Base-by-base conservation (phyloP, 768 basidiomycete species). In the Leccinum variicolor region DNA sequence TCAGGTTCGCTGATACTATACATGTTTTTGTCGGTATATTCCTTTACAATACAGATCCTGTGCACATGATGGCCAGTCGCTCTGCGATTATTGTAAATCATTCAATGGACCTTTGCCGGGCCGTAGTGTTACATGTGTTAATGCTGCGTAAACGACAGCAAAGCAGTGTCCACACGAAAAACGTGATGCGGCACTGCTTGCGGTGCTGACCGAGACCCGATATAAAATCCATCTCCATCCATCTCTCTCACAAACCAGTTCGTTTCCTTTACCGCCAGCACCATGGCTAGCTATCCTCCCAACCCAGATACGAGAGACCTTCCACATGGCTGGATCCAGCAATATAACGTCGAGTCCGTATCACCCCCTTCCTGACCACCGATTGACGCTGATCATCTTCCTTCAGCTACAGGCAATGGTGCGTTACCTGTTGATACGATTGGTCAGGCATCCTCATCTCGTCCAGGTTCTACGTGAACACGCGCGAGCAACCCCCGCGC, bases 381-480 rank as follows among this genome's bases (percentile, higher is more conserved):
- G 66, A 70, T 67, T 54, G 50, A 54, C 55, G 8, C 64, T 69
- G 58, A 76, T 68, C 46, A 56, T 53, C 50, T 57, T 66, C 43
- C 28, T 52, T 66, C 23, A 86, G 85, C 53, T 90, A 89, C 66
- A 80, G 78, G 61, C 71, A 84, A 60, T 91, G 89, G 89, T 90
- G 59, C 50, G 78, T 69, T 50, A 55, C 33, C 25, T 21, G 6
- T 34, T 53, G 36, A 57, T 13, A 14, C 23, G 26, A 45, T 41
- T 11, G 10, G n/a, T 15, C 5, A 21, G 33, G 13, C 43, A 9
- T 50, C 6, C 33, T 60, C 26, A 65, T 52, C 33, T 48, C 13
- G 47, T 51, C 36, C 11, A 47, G 90, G 89, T 92, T 83, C 76
- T 92, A 92, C 61, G 87, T 92, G 47, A 84, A 91, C 63, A 88